Conservation (phyloP, 2,329 filamentous ascomycete genomes). For the Aureobasidium musti region DNA sequence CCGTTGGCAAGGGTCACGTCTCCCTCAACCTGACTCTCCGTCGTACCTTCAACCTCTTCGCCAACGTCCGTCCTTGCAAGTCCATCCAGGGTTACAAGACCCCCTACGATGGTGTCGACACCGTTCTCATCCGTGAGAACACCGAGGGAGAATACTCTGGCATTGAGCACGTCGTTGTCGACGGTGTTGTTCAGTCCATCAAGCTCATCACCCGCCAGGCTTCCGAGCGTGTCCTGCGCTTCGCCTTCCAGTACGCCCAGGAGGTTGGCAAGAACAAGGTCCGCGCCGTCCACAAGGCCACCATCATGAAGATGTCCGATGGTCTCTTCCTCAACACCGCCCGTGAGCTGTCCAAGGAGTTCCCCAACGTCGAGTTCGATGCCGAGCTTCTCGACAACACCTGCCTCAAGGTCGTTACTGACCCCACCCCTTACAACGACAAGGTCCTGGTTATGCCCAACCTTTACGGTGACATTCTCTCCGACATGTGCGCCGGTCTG, state of each 20-base stretch:
- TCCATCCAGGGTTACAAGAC: conserved; percentile 98
- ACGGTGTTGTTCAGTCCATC: conserved; percentile 98
- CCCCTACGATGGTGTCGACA: conserved; percentile 95
- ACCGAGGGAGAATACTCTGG: conserved; percentile 99
- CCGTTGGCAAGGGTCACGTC: conserved; percentile 97
- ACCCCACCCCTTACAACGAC: conserved; percentile 96
- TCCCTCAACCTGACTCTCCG: conserved; percentile 98
- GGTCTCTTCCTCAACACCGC: conserved; percentile 94
- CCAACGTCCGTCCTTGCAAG: conserved; percentile 96
- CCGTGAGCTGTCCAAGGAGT: conserved; percentile 87
- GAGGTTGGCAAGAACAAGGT: conserved; percentile 95
- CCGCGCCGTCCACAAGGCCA: conserved; percentile 98
- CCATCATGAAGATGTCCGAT: conserved; percentile 99
- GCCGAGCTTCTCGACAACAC: conserved; percentile 98
- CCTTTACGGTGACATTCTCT: conserved; percentile 98
- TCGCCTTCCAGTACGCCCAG: conserved; percentile 97
- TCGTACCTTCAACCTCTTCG: conserved; percentile 99
- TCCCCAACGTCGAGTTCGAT: conserved; percentile 93
- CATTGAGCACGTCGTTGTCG: conserved; percentile 97
- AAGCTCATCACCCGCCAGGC: conserved; percentile 98
- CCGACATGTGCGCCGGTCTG: conserved; percentile 98
- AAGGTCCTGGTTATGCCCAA: conserved; percentile 98
- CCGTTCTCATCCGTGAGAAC: conserved; percentile 98
- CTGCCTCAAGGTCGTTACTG: conserved; percentile 97
- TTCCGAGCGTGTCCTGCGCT: conserved; percentile 91